Evolutionary conservation across 129 eudicot species (phyloP).

Genomic region (Arctium lappa): DNA sequence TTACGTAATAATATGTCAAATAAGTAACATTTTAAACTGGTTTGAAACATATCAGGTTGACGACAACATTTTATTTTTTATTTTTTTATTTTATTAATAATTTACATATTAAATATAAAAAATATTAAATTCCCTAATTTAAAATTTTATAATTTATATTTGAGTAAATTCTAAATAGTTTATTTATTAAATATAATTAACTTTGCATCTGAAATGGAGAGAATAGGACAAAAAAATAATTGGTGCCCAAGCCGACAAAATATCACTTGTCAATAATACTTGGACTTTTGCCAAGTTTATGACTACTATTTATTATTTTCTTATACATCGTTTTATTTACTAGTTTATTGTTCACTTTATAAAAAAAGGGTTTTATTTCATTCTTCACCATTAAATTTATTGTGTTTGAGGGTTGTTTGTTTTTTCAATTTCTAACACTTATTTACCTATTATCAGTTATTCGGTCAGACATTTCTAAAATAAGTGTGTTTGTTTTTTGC

Average conservation of each 20-base stretch:
- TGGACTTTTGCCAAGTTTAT: constrained; percentile 13
- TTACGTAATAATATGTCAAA: no score
- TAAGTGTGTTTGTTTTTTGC: no score
- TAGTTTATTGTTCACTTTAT: no score
- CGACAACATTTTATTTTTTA: not conserved
- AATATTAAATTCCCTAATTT: no score
- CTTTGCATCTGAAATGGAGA: not conserved
- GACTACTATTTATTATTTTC: not conserved
- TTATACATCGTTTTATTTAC: not conserved
- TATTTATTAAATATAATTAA: not conserved
- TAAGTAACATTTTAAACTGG: not conserved
- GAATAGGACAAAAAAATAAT: not conserved
- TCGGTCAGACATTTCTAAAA: no score
- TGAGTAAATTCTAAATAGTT: not conserved
- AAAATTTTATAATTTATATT: no score
- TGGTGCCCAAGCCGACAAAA: constrained; percentile 18
- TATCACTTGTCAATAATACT: constrained; percentile 20
- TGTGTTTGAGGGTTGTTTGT: no score
- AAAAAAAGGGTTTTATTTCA: not conserved
- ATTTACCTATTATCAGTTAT: no score
- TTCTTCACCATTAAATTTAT: not conserved
- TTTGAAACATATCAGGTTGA: no score
- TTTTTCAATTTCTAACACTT: no score
- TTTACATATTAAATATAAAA: no score
- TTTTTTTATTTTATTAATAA: no score